A percentile compares a stretch with the other conserved stretches of the same genome.
Evolutionary conservation across 768 basidiomycete species (phyloP).

Genomic region (Mycena sanguinolenta): DNA sequence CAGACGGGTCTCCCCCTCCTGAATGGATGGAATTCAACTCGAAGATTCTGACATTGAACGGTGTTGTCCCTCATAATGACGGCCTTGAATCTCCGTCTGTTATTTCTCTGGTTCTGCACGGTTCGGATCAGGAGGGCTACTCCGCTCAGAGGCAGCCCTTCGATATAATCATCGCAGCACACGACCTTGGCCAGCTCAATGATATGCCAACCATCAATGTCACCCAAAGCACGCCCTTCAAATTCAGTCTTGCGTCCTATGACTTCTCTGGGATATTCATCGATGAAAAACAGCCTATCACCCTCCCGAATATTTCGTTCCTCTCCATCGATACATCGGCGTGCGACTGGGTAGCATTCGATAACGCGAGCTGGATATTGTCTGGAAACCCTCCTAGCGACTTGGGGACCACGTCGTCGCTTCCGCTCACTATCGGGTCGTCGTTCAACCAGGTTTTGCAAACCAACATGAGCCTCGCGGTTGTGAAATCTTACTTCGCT

Average conservation of each 20-base stretch:
- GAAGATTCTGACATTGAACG: slow-evolving; percentile 79
- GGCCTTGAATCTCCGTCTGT: slow-evolving; percentile 53
- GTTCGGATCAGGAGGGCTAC: slow-evolving; percentile 81
- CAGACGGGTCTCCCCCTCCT: slow-evolving; percentile 80
- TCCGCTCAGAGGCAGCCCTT: slow-evolving; percentile 72
- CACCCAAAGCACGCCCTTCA: slow-evolving; percentile 68
- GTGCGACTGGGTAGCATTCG: slow-evolving; percentile 74
- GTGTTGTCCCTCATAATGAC: slow-evolving; percentile 72
- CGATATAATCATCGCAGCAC: slow-evolving; percentile 72
- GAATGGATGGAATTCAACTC: slow-evolving; percentile 82
- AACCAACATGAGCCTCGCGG: slow-evolving; percentile 73
- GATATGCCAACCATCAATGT: slow-evolving; percentile 77
- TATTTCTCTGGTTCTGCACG: slow-evolving; percentile 71
- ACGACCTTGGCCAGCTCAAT: slow-evolving; percentile 71
- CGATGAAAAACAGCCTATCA: slow-evolving; percentile 66
- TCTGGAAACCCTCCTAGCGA: slow-evolving; percentile 73
- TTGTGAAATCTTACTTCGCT: slow-evolving; percentile 83
- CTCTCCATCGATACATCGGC: slow-evolving; percentile 72
- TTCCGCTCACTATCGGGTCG: slow-evolving; percentile 76
- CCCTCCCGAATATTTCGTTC: slow-evolving; percentile 67
- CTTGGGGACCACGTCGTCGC: slow-evolving; percentile 47
- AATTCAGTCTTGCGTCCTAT: slow-evolving; percentile 60
- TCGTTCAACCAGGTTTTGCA: slow-evolving; percentile 76
- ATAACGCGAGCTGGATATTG: slow-evolving; percentile 66
- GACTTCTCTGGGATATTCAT: slow-evolving; percentile 77